Evolutionary conservation across 345 rosid genomes (phyloP).

Genomic region (Gossypium turneri): DNA sequence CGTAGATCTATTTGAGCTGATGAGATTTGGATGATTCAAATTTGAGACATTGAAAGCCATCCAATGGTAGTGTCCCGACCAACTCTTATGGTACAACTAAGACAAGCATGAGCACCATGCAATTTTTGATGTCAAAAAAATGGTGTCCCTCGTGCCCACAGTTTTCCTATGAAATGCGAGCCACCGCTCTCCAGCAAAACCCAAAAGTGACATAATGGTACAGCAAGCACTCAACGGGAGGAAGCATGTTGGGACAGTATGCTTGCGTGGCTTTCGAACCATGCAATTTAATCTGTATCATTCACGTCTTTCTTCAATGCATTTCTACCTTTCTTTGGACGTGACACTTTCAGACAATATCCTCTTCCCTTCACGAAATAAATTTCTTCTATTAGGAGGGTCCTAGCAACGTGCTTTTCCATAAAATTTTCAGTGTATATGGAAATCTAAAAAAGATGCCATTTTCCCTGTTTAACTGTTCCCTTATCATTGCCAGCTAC

Average conservation of each 20-base stretch:
- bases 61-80: constrained; percentile 30
- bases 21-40: constrained; percentile 31
- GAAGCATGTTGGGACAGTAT: constrained; percentile 30
- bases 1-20: constrained; percentile 28
- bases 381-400: constrained; percentile 1
- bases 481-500: constrained; percentile 6
- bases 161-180: constrained; percentile 17
- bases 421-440: background rate
- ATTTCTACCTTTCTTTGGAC: constrained; percentile 26
- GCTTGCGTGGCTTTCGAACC: constrained; percentile 19
- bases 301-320: constrained; percentile 10
- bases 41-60: background rate
- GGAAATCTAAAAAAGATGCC: background rate
- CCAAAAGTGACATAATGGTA: constrained; percentile 34
- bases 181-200: constrained; percentile 17
- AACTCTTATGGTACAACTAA: constrained; percentile 56
- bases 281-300: constrained; percentile 11
- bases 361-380: constrained; percentile 11
- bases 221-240: constrained; percentile 32
- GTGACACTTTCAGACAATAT: constrained; percentile 32
- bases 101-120: constrained; percentile 30
- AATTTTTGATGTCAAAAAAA: background rate
- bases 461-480: background rate
- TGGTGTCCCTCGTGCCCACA: constrained; percentile 9
- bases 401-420: constrained; percentile 15